phyloP scores from a whole-genome alignment of 208 protist genomes.

The Kentomonas sorsogonicus region DNA sequence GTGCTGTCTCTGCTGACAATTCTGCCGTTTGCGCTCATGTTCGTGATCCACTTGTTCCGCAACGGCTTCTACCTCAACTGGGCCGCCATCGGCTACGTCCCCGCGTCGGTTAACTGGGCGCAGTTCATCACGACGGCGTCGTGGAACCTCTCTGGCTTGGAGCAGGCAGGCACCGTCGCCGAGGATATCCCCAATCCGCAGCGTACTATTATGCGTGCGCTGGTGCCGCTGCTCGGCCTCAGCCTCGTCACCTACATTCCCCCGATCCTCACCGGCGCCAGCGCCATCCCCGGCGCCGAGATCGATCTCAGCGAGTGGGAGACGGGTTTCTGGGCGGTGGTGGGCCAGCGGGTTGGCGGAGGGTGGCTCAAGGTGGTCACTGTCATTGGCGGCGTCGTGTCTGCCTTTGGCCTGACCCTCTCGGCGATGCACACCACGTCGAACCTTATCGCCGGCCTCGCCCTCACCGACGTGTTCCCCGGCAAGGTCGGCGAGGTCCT shows the following conservation, averaged over 20 bases:
- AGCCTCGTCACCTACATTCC: slow-evolving; percentile 69
- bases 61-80: slow-evolving; percentile 69
- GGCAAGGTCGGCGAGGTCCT: slow-evolving; percentile 44
- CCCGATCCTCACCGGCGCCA: slow-evolving; percentile 61
- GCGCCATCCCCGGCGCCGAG: slow-evolving; percentile 27
- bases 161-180: slow-evolving; percentile 65
- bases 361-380: slow-evolving; percentile 37
- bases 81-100: slow-evolving; percentile 56
- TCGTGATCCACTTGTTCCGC: slow-evolving; percentile 44
- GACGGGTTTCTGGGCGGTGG: slow-evolving; percentile 66
- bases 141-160: slow-evolving; percentile 77
- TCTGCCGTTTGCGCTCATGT: slow-evolving; percentile 57
- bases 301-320: slow-evolving; percentile 55
- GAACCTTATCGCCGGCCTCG: slow-evolving; percentile 57
- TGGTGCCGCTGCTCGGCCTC: slow-evolving; percentile 61
- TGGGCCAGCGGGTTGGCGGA: slow-evolving; percentile 46
- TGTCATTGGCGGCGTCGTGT: slow-evolving; percentile 50
- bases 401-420: slow-evolving; percentile 59
- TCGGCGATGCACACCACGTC: slow-evolving; percentile 74
- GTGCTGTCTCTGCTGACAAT: slow-evolving; percentile 48
- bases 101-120: slow-evolving; percentile 49
- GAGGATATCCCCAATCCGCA: slow-evolving; percentile 66
- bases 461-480: slow-evolving; percentile 64
- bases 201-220: slow-evolving; percentile 49
- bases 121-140: slow-evolving; percentile 73